Percentiles rank a stretch among this genome's conserved stretches.
These are phyloP conservation scores for Metschnikowia vanudenii DNA, from an alignment of 805 yeast species.

Conservation along the genomic window DNA sequence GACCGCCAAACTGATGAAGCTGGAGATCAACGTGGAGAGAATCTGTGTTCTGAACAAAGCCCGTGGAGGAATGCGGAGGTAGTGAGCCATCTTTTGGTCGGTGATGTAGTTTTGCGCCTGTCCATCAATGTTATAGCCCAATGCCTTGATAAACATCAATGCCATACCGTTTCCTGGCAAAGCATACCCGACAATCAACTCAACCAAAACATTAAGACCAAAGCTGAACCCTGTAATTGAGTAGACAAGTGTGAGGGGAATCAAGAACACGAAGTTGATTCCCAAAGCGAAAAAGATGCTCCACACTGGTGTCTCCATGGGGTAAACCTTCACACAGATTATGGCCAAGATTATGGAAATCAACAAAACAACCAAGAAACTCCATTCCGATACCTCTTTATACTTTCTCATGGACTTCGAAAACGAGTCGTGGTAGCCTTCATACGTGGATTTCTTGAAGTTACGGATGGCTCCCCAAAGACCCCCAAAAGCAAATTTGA, in stretches of 20 bases:
- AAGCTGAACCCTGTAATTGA: constrained; percentile 37
- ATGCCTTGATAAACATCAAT: constrained; percentile 47
- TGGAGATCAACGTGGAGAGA: constrained; percentile 40
- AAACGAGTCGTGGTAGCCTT: constrained; percentile 34
- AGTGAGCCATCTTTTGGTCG: constrained; percentile 45
- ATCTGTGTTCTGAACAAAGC: constrained; percentile 44
- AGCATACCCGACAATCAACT: constrained; percentile 43
- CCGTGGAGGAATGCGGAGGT: constrained; percentile 43
- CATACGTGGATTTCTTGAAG: constrained; percentile 26
- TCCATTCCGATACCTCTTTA: constrained; percentile 45
- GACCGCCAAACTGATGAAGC: constrained; percentile 39
- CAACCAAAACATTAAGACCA: constrained; percentile 43
- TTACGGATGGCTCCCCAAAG: constrained; percentile 17
- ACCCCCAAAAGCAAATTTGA: constrained; percentile 16
- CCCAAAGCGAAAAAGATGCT: constrained; percentile 36
- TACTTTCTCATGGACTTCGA: constrained; percentile 35
- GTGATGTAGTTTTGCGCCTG: constrained; percentile 49
- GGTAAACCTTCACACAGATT: constrained; percentile 37
- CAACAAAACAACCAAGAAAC: constrained; percentile 34
- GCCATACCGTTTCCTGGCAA: constrained; percentile 48
- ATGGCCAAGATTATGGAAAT: constrained; percentile 35
- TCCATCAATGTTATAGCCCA: constrained; percentile 46
- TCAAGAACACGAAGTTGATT: constrained; percentile 38
- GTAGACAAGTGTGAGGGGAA: constrained; percentile 40
- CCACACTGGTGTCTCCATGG: constrained; percentile 46